Evolutionary conservation across 768 basidiomycete genomes (phyloP).

Genomic region (Leucogyrophana mollusca): DNA sequence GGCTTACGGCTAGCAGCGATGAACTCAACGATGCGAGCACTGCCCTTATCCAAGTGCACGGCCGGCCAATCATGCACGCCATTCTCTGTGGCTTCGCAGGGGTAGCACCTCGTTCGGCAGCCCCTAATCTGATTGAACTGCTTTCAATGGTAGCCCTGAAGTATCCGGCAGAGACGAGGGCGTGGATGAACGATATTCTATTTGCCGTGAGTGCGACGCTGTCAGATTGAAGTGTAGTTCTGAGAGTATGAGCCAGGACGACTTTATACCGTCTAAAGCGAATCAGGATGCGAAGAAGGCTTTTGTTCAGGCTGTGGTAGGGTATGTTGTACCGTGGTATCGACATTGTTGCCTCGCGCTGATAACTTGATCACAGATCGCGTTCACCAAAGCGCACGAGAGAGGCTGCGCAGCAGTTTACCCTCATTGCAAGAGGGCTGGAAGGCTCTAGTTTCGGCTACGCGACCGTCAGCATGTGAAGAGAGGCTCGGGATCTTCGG

Average conservation of each 20-base stretch:
- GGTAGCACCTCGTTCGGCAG: conserved; percentile 78
- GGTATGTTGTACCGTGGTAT: conserved; percentile 41
- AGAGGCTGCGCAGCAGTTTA: conserved; percentile 87
- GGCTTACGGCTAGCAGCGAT: conserved; percentile 62
- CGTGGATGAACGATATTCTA: conserved; percentile 75
- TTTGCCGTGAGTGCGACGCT: conserved; percentile 47
- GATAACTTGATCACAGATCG: conserved; percentile 42
- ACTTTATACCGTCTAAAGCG: conserved; percentile 74
- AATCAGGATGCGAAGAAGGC: conserved; percentile 73
- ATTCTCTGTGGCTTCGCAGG: conserved; percentile 81
- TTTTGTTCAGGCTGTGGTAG: conserved; percentile 68
- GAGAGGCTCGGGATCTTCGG: background rate
- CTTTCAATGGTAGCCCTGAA: conserved; percentile 65
- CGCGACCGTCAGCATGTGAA: conserved; percentile 59
- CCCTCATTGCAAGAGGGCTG: conserved; percentile 77
- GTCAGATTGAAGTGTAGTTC: background rate
- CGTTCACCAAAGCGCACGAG: conserved; percentile 71
- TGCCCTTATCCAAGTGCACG: conserved; percentile 52
- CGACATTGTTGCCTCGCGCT: background rate
- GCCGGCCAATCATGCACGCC: conserved; percentile 68
- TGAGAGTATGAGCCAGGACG: conserved; percentile 48
- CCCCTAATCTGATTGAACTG: conserved; percentile 82
- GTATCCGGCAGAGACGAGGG: conserved; percentile 49
- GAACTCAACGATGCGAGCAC: conserved; percentile 56
- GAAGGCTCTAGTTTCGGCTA: conserved; percentile 88